Evolutionary conservation across 108 stramenopile species (phyloP).

Genomic region (Thalassiosira profunda): DNA sequence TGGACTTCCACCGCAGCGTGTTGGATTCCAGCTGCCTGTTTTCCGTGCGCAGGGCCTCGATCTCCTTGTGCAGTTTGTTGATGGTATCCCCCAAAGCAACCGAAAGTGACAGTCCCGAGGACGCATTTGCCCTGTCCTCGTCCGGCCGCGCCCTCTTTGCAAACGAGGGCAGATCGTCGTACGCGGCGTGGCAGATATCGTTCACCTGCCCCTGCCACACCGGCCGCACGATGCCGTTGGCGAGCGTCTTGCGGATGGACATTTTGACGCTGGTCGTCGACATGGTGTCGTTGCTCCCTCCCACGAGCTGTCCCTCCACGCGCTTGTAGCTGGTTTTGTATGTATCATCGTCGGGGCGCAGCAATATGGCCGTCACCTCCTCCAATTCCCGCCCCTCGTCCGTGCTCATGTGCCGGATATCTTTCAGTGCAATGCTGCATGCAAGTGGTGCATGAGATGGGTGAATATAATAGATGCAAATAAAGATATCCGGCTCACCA

Average conservation of each 20-base stretch:
- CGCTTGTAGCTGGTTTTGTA: constrained; percentile 36
- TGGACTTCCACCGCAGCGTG: constrained; percentile 29
- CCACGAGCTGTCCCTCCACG: constrained; percentile 16
- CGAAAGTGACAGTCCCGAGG: constrained; percentile 27
- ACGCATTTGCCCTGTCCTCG: constrained; percentile 1
- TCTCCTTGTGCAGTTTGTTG: constrained; percentile 47
- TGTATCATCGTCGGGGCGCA: constrained; percentile 15
- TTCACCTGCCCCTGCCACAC: constrained; percentile 34
- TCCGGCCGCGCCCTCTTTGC: background rate
- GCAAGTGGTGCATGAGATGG: constrained; percentile 1
- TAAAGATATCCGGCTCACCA: constrained; percentile 9
- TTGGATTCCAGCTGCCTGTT: constrained; percentile 32
- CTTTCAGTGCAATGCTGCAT: constrained; percentile 16
- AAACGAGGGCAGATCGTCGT: constrained; percentile 26
- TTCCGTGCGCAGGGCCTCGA: constrained; percentile 36
- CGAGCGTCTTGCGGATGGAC: constrained; percentile 41
- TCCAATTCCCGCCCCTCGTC: constrained; percentile 22
- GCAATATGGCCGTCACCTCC: constrained; percentile 10
- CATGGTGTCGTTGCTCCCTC: constrained; percentile 24
- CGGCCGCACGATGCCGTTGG: constrained; percentile 35
- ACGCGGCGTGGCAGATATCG: constrained; percentile 12
- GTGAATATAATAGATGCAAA: constrained; percentile 27
- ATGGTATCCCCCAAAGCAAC: constrained; percentile 35
- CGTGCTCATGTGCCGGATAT: constrained; percentile 32
- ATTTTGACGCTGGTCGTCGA: constrained; percentile 26